phyloP scores from a whole-genome alignment of 2,329 filamentous ascomycete genomes.

The Blumeria graminis region DNA sequence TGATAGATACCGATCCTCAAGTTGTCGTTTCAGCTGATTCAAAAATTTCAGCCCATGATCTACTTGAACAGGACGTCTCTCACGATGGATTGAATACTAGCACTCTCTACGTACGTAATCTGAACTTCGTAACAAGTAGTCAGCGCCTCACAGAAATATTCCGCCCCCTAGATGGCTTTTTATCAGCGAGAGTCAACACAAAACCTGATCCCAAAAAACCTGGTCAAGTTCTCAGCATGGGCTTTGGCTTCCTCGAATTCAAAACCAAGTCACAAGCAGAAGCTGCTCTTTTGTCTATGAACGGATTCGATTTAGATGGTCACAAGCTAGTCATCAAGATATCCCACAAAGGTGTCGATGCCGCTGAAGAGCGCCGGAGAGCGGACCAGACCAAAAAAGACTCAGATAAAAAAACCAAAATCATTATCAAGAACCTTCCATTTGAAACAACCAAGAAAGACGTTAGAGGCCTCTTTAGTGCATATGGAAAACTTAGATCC shows the following conservation, averaged over 20 bases:
- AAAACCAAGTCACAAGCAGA: constrained; percentile 52
- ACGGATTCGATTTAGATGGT: constrained; percentile 66
- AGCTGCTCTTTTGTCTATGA: constrained; percentile 62
- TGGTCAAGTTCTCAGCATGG: constrained; percentile 79
- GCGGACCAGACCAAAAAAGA: constrained; percentile 66
- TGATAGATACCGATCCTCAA: constrained; percentile 5
- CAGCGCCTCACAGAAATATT: constrained; percentile 55
- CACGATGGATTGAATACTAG: constrained; percentile 36
- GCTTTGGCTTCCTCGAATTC: constrained; percentile 90
- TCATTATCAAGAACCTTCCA: constrained; percentile 93
- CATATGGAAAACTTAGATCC: constrained; percentile 78
- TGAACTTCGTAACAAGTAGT: constrained; percentile 76
- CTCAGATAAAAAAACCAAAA: constrained; percentile 58
- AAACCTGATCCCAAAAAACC: constrained; percentile 81
- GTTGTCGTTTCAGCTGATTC: constrained; percentile 16
- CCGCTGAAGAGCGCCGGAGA: constrained; percentile 62
- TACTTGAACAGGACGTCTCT: constrained; percentile 32
- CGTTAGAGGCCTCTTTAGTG: constrained; percentile 58
- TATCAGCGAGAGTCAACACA: constrained; percentile 76
- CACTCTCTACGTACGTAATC: constrained; percentile 82
- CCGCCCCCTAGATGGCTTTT: constrained; percentile 60
- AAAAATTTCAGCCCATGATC: constrained; percentile 43
- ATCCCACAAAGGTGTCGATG: constrained; percentile 70
- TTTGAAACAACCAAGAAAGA: constrained; percentile 93
- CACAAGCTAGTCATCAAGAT: constrained; percentile 68